Evolutionary conservation across 352 stramenopile species (phyloP).

Genomic region (Globisporangium nodosum): DNA sequence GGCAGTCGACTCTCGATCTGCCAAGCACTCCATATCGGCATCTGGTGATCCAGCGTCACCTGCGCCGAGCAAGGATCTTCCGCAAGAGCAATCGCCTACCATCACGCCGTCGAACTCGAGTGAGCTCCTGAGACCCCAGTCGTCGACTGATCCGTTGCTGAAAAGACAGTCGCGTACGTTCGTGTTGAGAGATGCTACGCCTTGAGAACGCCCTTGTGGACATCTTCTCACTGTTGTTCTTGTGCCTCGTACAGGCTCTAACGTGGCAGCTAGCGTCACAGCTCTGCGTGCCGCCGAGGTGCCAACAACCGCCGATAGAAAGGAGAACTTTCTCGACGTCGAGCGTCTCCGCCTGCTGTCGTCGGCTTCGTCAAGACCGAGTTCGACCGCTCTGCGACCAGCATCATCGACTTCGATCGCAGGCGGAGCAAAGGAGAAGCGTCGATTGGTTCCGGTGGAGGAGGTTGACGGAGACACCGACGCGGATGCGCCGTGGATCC

Average conservation of each 20-base stretch:
- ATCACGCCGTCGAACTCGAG: constrained; percentile 3
- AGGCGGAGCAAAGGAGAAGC: constrained; percentile 12
- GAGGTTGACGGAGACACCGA: constrained; percentile 13
- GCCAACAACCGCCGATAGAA: constrained; percentile 5
- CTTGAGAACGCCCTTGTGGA: neutral
- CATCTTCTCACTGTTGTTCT: neutral
- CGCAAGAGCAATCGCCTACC: neutral
- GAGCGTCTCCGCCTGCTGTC: constrained; percentile 26
- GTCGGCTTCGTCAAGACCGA: constrained; percentile 23
- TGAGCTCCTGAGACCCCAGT: neutral
- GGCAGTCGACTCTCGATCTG: neutral
- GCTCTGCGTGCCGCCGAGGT: neutral
- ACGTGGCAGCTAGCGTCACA: neutral
- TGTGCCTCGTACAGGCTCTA: neutral
- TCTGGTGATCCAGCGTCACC: neutral
- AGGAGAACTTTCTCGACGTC: constrained; percentile 23
- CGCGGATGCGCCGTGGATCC: constrained; percentile 20
- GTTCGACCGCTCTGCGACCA: constrained; percentile 16
- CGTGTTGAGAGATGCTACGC: neutral
- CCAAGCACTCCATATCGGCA: neutral
- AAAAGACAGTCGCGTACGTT: constrained; percentile 4
- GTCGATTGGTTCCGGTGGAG: constrained; percentile 19
- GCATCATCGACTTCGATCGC: constrained; percentile 13
- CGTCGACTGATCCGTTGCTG: neutral
- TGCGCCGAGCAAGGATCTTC: neutral